These are phyloP conservation scores for Colletotrichum sp. DNA, from an alignment of 2,329 filamentous ascomycete species.

Conservation along the genomic window DNA sequence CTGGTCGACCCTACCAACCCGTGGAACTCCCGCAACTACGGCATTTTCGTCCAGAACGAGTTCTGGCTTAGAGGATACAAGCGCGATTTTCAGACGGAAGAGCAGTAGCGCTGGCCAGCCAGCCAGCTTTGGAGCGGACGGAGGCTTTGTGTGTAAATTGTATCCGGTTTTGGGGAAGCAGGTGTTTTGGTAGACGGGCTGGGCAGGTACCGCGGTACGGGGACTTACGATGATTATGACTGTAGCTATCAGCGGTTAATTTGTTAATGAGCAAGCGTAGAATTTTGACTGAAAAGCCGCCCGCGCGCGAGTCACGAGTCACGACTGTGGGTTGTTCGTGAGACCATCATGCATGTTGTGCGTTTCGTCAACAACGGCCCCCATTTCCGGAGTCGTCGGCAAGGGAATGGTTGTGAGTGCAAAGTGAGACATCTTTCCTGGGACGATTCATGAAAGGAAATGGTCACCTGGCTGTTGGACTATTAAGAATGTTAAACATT, in stretches of 20 bases:
- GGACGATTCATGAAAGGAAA: not conserved
- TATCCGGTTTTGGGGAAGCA: not conserved
- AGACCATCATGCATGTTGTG: not conserved
- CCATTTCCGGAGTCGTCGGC: not conserved
- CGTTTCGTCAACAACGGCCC: not conserved
- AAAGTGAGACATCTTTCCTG: not conserved
- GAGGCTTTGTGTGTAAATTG: not conserved
- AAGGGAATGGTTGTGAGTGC: not conserved
- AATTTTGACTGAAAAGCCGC: not conserved
- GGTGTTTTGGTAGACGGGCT: not conserved
- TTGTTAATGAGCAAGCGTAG: not conserved
- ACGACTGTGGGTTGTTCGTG: not conserved
- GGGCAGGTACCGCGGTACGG: not conserved
- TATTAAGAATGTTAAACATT: not conserved
- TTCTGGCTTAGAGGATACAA: not conserved
- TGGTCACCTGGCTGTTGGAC: not conserved
- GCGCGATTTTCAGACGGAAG: not conserved
- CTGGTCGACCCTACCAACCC: conserved; percentile 33
- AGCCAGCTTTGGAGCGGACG: too few species aligned
- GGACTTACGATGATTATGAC: not conserved
- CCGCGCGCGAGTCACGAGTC: not conserved
- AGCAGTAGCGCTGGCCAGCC: not conserved
- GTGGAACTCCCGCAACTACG: conserved; percentile 25
- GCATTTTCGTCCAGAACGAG: not conserved
- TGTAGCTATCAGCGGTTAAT: not conserved